Evolutionary conservation across 169 alveolate genomes (phyloP).

Genomic region (Cryptosporidium viatorum): DNA sequence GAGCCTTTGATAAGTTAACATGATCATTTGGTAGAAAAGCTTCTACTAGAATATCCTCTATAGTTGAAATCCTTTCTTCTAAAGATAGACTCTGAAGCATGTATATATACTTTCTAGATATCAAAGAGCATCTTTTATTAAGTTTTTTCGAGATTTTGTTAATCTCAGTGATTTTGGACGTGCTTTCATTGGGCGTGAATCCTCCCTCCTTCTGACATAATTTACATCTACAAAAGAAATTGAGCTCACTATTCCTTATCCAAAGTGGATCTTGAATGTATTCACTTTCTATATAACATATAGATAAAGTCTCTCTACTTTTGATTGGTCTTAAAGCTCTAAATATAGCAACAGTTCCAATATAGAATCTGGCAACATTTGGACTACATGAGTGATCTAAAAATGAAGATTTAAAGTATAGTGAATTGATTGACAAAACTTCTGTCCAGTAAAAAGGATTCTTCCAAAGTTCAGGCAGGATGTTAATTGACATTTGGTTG

Average conservation of each 20-base stretch:
- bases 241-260: conserved; percentile 47
- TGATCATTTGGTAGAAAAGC: not conserved
- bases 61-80: not conserved
- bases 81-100: not conserved
- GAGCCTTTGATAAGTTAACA: not conserved
- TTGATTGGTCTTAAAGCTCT: conserved; percentile 21
- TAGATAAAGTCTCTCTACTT: conserved; percentile 8
- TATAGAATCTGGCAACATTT: conserved; percentile 46
- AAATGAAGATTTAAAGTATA: conserved; percentile 33
- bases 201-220: conserved; percentile 23
- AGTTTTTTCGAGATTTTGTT: conserved; percentile 6
- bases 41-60: conserved; percentile 14
- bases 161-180: not conserved
- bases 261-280: conserved; percentile 61
- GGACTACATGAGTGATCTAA: conserved; percentile 71
- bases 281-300: conserved; percentile 65
- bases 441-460: conserved; percentile 58
- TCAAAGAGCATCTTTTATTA: conserved; percentile 25
- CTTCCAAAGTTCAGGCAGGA: conserved; percentile 60
- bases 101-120: not conserved
- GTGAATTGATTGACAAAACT: not conserved
- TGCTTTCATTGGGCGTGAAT: not conserved
- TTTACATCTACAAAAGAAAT: conserved; percentile 39
- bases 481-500: conserved; percentile 43
- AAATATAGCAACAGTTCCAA: conserved; percentile 63